Evolutionary conservation across 306 rosid species (phyloP), one percentile per base, ranked within the genome.

Genomic region (Malus sylvestris): DNA sequence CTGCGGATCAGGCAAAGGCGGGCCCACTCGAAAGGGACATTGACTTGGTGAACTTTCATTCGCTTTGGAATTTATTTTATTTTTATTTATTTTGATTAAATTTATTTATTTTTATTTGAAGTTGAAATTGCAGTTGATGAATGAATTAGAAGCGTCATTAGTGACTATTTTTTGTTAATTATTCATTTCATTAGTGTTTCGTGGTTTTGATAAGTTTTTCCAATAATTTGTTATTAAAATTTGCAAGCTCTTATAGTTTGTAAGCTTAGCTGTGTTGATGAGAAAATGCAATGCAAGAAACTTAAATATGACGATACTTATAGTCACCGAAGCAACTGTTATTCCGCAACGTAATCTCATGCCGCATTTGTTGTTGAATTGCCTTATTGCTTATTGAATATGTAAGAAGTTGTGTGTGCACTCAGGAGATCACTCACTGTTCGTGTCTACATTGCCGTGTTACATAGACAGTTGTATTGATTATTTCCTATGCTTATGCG

Each of bases 21-120:
- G 79, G 79, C 49, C 75, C 79, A 18, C 74, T 59, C 58, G 83
- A 80, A 19, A 63, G 79, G 62, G 83, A 80, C 79, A 40, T 74
- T 74, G 79, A 80, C 58, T 74, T 74, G 79, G 83, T 80, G 71
- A 49, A 3, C 52, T 46, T 51, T 51, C 35, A 15, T 23, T 53
- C 25, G 10, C 63, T 64, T 10, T 29, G 53, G 44, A 53, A 25
- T n/a, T 58, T 77, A 3, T 27, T 25, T n/a, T 2, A 18, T 68
- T 22, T 33, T 63, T 12, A 18, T 63, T 46, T 49, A 9, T 3
- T 46, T n/a, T n/a, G 2, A 20, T 29, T 11, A 11, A 38, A 16
- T 49, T 10, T 57, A 8, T 42, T 29, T 46, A 16, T 15, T 49
- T 49, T 11, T 63, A 16, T 27, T 27, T 64, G 15, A 64, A 64